These are phyloP conservation scores for Fusarium praegraminearum DNA, from an alignment of 2,329 filamentous ascomycete genomes.

Conservation along the genomic window DNA sequence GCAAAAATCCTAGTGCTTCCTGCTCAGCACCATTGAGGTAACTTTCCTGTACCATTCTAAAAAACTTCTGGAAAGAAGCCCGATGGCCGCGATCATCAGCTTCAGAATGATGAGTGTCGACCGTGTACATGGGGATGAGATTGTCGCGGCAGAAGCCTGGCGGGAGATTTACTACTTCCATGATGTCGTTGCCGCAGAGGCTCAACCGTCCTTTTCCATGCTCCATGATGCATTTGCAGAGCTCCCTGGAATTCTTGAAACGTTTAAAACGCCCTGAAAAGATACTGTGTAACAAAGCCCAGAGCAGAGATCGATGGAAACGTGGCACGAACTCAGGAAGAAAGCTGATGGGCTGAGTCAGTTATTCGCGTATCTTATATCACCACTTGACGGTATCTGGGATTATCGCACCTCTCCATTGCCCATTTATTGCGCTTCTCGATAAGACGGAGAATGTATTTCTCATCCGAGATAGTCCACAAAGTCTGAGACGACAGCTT, in stretches of 20 bases:
- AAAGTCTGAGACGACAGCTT: conserved; percentile 8
- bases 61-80: background rate
- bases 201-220: background rate
- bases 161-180: background rate
- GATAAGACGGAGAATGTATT: background rate
- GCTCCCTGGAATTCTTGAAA: background rate
- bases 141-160: background rate
- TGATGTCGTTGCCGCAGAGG: background rate
- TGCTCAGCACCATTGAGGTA: background rate
- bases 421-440: conserved; percentile 3
- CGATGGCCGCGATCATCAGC: background rate
- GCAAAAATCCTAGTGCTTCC: conserved; percentile 1
- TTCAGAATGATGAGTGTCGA: background rate
- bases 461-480: background rate
- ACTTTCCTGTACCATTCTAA: background rate
- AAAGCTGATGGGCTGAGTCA: conserved; percentile 3
- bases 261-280: background rate
- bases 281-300: background rate
- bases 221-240: conserved; percentile 3
- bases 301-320: background rate
- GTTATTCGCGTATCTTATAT: background rate
- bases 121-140: background rate
- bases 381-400: background rate
- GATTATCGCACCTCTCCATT: background rate
- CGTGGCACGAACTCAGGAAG: conserved; percentile 2